phyloP scores from a whole-genome alignment of 805 yeast species.

The Metschnikowia koreensis region DNA sequence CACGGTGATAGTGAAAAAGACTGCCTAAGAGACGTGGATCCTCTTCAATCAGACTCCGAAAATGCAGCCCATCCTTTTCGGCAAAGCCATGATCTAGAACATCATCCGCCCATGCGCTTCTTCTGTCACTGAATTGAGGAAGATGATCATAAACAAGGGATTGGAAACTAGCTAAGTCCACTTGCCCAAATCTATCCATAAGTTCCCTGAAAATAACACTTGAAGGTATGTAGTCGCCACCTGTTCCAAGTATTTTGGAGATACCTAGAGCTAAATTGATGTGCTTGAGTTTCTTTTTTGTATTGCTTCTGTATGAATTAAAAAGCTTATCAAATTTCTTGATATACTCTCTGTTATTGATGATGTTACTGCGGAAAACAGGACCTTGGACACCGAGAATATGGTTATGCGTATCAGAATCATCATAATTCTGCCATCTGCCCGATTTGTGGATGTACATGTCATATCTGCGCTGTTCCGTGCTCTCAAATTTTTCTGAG shows the following conservation, averaged over 20 bases:
- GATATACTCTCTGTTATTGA: slow-evolving; percentile 24
- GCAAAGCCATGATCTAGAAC: slow-evolving; percentile 3
- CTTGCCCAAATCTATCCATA: slow-evolving; percentile 24
- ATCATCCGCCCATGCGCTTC: slow-evolving; percentile 23
- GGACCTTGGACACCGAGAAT: slow-evolving; percentile 19
- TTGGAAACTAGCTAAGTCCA: slow-evolving; percentile 25
- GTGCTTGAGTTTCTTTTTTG: slow-evolving; percentile 10
- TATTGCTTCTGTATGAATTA: slow-evolving; percentile 12
- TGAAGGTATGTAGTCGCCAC: slow-evolving; percentile 24
- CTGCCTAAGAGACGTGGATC: slow-evolving; percentile 30
- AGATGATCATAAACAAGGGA: slow-evolving; percentile 27
- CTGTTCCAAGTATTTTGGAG: slow-evolving; percentile 12
- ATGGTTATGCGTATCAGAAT: slow-evolving; percentile 26
- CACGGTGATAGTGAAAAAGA: slow-evolving; percentile 26
- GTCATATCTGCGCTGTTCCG: slow-evolving; percentile 23
- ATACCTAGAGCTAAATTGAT: slow-evolving; percentile 10
- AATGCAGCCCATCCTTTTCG: slow-evolving; percentile 22
- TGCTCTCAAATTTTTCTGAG: slow-evolving; percentile 24
- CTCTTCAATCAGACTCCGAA: slow-evolving; percentile 23
- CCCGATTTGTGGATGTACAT: slow-evolving; percentile 31
- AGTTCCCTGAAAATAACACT: slow-evolving; percentile 23
- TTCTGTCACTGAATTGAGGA: slow-evolving; percentile 22
- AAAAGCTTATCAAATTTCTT: slow-evolving; percentile 20
- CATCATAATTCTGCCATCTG: slow-evolving; percentile 31
- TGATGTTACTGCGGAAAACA: slow-evolving; percentile 12